A percentile compares a stretch with the other conserved stretches of the same genome.
Evolutionary conservation across 768 basidiomycete species (phyloP).

Genomic region (Punctularia strigosozonata): DNA sequence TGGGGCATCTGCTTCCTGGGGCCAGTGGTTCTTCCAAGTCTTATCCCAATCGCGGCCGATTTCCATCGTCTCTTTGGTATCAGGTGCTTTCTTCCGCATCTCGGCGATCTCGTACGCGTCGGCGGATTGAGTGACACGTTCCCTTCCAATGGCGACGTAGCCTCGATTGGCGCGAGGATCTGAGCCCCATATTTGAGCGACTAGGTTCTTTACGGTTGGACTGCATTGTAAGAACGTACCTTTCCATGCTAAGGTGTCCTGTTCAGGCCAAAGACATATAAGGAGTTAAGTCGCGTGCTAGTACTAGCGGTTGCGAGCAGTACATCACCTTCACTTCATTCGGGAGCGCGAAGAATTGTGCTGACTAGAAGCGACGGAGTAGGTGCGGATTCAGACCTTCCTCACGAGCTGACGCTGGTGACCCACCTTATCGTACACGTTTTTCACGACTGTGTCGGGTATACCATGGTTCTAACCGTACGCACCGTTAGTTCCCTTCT

Average conservation of each 20-base stretch:
- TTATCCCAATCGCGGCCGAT: conserved; percentile 80
- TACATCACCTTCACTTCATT: conserved; percentile 42
- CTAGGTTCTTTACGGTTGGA: no score
- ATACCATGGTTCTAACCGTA: conserved; percentile 73
- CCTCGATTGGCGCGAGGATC: conserved; percentile 81
- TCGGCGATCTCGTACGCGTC: conserved; percentile 63
- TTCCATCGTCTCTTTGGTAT: conserved; percentile 81
- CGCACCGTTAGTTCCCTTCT: no score
- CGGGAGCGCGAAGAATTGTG: conserved; percentile 62
- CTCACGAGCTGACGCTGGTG: not conserved
- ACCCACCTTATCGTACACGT: conserved; percentile 54
- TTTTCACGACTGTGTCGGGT: conserved; percentile 37
- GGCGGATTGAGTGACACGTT: conserved; percentile 66
- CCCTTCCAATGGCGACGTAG: conserved; percentile 71
- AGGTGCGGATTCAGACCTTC: not conserved
- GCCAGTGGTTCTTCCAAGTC: conserved; percentile 76
- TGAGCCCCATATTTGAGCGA: no score
- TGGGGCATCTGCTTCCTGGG: conserved; percentile 46
- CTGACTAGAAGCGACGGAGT: conserved; percentile 41
- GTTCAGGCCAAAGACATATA: conserved; percentile 1
- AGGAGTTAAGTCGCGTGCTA: not conserved
- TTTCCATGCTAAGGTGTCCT: conserved; percentile 67
- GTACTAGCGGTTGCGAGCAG: not conserved
- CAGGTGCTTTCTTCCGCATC: conserved; percentile 65
- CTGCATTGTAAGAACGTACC: no score